Base-by-base conservation (phyloP, 2,329 filamentous ascomycete species). In the Berkeleyomyces rouxiae region DNA sequence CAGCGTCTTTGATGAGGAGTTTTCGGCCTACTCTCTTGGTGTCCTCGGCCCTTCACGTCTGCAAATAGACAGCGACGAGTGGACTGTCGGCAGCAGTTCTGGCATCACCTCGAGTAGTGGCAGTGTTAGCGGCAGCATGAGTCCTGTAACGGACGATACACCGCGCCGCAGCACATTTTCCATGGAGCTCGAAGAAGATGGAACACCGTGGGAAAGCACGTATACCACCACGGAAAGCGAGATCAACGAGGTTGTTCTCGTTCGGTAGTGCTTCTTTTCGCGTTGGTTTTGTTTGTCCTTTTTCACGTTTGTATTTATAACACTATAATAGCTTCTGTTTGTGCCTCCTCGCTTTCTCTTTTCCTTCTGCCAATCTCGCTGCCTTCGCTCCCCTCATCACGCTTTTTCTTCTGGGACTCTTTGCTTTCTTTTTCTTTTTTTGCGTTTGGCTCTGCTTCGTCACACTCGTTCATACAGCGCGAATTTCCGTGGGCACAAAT, bases 51-150 rank as follows among this genome's bases (percentile, higher is more conserved):
- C 70, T 33, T 72, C 73, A 13, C 72, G 75, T 39, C 66, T 67
- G n/a, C 70, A 70, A 44, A 74, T 75, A 65, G 80, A 91, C 67
- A 90, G 86, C 69, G 90, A 95, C 68, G 90, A 93, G 69, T 96
- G 90, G 90, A 92, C 90, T 7, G 82, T 92, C 55, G 90, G 88
- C 65, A 93, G 89, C 68, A 90, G 85, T 62, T 93, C 88, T 0
- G 82, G 87, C 71, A 73, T 66, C 49, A 63, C 71, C 2, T 66
- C 71, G 4, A 71, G 70, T 51, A 73, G 71, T 43, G 70, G 70
- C 40, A 78, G 76, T 61, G 75, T 75, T 58, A 78, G 76, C 66
- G 77, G 76, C 23, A 75, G 76, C n/a, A 67, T 79, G 64, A 79
- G 77, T 67, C 78, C 78, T 6, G 73, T 77, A 6, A 77, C 77